Conservation (phyloP, 345 rosid genomes). For the Eucalyptus curtisii region DNA sequence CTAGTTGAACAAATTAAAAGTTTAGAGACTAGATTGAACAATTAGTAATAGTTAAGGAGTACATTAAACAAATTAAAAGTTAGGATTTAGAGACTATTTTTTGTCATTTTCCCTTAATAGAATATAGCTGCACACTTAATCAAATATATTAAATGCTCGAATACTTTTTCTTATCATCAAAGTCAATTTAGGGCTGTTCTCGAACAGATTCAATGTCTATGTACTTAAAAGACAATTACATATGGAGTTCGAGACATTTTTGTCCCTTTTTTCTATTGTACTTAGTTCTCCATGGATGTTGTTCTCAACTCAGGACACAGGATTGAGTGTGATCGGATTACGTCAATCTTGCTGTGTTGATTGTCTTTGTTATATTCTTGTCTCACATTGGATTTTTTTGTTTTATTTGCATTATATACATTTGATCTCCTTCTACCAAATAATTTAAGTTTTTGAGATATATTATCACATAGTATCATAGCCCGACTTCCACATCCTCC, state of each 20-base stretch:
- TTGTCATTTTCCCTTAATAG: not conserved
- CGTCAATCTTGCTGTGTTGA: not conserved
- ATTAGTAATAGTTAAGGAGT: not conserved
- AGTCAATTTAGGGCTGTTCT: not conserved
- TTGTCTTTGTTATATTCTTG: not conserved
- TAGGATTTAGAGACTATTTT: not conserved
- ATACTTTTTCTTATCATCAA: not conserved
- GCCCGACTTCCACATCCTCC: not conserved
- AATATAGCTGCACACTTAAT: not conserved
- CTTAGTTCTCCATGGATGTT: not conserved
- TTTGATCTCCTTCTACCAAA: not conserved
- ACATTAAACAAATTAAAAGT: not conserved
- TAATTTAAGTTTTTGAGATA: not conserved
- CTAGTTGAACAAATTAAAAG: not conserved
- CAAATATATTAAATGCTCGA: not conserved
- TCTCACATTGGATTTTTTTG: not conserved
- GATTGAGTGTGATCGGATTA: not conserved
- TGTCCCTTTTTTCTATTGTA: not conserved
- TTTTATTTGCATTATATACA: not conserved
- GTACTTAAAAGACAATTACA: not conserved
- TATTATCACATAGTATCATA: not conserved
- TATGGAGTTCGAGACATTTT: not conserved
- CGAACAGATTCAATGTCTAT: not conserved
- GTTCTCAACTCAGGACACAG: not conserved
- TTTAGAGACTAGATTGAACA: not conserved